Base-by-base conservation (phyloP, 805 yeast genomes). In the Nakazawaea populi region DNA sequence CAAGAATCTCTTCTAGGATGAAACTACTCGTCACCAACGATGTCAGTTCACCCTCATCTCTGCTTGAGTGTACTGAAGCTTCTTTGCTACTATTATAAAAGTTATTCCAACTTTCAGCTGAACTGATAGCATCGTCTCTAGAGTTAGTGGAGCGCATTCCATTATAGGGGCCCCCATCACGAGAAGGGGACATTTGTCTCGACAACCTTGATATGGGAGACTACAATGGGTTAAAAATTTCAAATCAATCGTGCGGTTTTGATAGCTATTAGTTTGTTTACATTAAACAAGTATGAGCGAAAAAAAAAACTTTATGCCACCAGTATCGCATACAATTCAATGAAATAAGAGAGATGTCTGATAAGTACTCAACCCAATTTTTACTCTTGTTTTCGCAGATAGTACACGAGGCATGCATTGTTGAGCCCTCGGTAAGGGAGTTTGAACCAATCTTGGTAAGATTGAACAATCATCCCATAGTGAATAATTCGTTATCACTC, bases 361-460 rank as follows among this genome's bases (percentile, higher is more conserved):
- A 48, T 4, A 42, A 48, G 4, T 65, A 64, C 55, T 58, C 67
- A 1, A 61, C 65, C 4, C 65, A 64, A 52, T 54, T 62, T 11
- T 55, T 62, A 32, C 58, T 67, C 32, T 60, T 67, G 9, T 54
- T 67, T 3, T 57, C 63, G n/a, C 71, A 67, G 52, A 48, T 57
- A 28, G 51, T 66, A 5, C 59, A 62, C 42, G 68, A 53, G 35
- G 46, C 54, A 42, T 36, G 57, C 40, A 30, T 56, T 54, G 32
- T 5, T 48, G 51, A 52, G 54, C 48, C 54, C 7, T 14, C 46
- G 18, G 50, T 52, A 28, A 42, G 53, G 36, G 44, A 54, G 3
- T 42, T 50, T 11, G 51, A 42, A 30, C 43, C 51, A 4, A 47
- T 66, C 6, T 30, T 55, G 14, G 27, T 44, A 6, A 51, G 47